Evolutionary conservation across 805 yeast genomes (phyloP), one percentile per base, ranked within the genome.

Genomic region (Yarrowia alimentaria): DNA sequence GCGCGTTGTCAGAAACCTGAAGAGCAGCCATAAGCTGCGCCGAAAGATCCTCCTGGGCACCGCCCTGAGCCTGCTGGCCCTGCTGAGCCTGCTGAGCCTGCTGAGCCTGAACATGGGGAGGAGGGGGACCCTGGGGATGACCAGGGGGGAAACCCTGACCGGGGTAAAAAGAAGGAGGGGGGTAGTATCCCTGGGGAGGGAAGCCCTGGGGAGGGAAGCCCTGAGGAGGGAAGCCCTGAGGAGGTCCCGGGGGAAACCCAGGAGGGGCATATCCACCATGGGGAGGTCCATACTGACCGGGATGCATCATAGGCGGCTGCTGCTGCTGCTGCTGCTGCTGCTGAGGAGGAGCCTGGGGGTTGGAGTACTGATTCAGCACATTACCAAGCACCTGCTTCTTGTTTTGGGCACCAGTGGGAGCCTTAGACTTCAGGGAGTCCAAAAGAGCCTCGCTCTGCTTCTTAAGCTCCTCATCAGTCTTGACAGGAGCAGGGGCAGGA

Each of bases 1-100:
- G 19, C 24, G 32, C 17, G 47, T 38, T 38, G 20, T 20, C 47
- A 40, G 47, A 40, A 3, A 56, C 53, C 50, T 55, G 52, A 28
- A 60, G 53, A 9, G 53, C 55, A 14, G 61, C 58, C 61, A 59
- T 53, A 30, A 60, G 37, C 20, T 58, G 58, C 9, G 55, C 56
- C 17, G 58, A 56, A 12, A 59, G 62, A 22, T 54, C 45, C 18
- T 47, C 60, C 24, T 54, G n/a, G n/a, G n/a, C n/a, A n/a, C n/a
- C 31, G 9, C 22, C 51, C 9, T 54, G 32, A 22, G 52, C 31
- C 25, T 22, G 25, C 10, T 22, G 35, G 51, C 26, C 14, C 18
- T 19, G 47, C 4, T 14, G 25, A 19, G 37, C 35, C 3, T 16
- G 22, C 21, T 32, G 37, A 18, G 22, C 22, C 12, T 14, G 17